Conservation (phyloP, 2,329 filamentous ascomycete genomes). For the Aspergillus sp. region DNA sequence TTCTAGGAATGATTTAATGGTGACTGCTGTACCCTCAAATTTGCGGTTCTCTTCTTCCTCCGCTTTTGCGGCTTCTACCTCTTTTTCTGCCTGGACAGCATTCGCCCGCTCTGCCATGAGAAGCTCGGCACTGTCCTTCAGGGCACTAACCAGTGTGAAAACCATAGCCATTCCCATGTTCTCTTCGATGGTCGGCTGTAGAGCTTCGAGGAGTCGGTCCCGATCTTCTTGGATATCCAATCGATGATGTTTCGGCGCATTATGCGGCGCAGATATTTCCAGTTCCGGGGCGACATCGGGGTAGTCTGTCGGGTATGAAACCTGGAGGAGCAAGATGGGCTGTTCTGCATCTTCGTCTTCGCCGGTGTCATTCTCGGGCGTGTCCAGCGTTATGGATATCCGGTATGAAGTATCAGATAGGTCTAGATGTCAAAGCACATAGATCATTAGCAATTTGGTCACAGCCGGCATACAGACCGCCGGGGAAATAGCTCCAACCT, state of each 20-base stretch:
- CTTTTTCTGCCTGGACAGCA: constrained; percentile 48
- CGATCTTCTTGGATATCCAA: constrained; percentile 79
- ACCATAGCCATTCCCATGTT: constrained; percentile 97
- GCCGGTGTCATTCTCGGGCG: constrained; percentile 54
- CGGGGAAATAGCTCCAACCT: constrained; percentile 44
- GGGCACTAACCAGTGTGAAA: constrained; percentile 75
- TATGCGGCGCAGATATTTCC: constrained; percentile 66
- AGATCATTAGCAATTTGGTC: constrained; percentile 9
- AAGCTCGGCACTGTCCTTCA: constrained; percentile 87
- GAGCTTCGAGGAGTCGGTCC: constrained; percentile 58
- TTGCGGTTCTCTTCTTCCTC: constrained; percentile 94
- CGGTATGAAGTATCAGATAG: constrained; percentile 84
- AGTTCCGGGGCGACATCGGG: constrained; percentile 79
- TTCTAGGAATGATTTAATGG: constrained; percentile 69
- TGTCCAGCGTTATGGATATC: constrained; percentile 76
- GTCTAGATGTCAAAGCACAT: constrained; percentile 46
- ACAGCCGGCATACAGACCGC: neutral
- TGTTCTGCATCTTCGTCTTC: constrained; percentile 53
- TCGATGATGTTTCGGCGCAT: constrained; percentile 59
- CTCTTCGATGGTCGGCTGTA: constrained; percentile 74
- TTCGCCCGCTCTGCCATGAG: constrained; percentile 67
- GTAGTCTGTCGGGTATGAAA: constrained; percentile 83
- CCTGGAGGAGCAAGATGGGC: constrained; percentile 68
- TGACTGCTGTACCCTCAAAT: constrained; percentile 86
- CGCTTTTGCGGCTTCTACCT: constrained; percentile 47